Base-by-base conservation (phyloP, 352 stramenopile species). In the Sclerospora graminicola region DNA sequence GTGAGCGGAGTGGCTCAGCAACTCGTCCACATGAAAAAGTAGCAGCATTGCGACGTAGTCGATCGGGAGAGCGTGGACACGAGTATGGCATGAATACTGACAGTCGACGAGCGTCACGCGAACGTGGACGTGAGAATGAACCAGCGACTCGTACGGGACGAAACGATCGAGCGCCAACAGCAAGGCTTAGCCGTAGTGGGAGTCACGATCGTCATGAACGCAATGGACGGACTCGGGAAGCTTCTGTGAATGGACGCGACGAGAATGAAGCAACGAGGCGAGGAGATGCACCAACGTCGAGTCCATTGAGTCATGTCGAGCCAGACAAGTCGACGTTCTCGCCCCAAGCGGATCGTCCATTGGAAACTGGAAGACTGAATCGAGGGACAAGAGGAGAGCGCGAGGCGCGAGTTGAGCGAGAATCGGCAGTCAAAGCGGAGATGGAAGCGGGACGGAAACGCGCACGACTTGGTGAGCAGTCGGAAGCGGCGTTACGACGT, bases 401-500 rank as follows among this genome's bases (percentile, higher is more conserved):
- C 2, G 41, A 57, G 5, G 15, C 36, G 0, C 29, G 21, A 29
- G 55, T 43, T 10, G 38, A 13, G 19, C 69, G 82, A 21, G 56
- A 41, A 27, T 38, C 40, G 14, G 5, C 26, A 13, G 20, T 36
- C 4, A 45, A 60, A 27, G 42, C 15, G 48, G 45, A 28, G 8
- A 57, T 53, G 19, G 89, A 87, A 27, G 42, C 15, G 48, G 45
- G 31, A 6, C 57, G 53, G 19, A 89, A 87, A 51, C 54, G 70
- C 30, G 70, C 65, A 30, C 70, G 78, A 16, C 48, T 46, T 8
- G 40, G 66, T 21, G 80, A 92, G 18, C 40, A 52, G n/a, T 72
- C 67, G 1, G 79, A 91, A 43, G 74, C 76, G 24, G 63, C 63
- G 21, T 48, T 88, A 33, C 76, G 76, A 29, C 76, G 76, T 28